phyloP scores from a whole-genome alignment of 768 basidiomycete species.

The Cubamyces lactineus region DNA sequence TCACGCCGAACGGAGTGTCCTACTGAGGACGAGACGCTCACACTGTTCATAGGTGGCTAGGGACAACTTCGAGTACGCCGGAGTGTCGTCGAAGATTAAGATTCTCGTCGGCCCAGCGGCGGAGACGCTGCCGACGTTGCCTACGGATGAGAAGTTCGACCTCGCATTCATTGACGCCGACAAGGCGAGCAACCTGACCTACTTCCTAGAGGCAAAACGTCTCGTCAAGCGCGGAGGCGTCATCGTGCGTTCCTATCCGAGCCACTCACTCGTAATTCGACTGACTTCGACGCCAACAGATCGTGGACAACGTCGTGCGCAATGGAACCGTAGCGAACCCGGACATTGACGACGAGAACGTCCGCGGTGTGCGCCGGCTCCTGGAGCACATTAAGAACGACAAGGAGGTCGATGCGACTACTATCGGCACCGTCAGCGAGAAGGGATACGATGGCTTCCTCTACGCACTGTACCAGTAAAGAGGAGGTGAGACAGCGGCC shows the following conservation, averaged over 20 bases:
- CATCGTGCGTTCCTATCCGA: conserved; percentile 47
- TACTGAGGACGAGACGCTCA: not conserved
- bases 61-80: conserved; percentile 59
- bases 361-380: conserved; percentile 53
- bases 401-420: conserved; percentile 42
- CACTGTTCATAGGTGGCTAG: conserved; percentile 49
- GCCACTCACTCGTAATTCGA: not conserved
- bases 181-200: conserved; percentile 56
- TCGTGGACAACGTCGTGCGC: conserved; percentile 66
- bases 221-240: conserved; percentile 62
- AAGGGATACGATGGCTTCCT: conserved; percentile 39
- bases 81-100: conserved; percentile 50
- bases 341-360: conserved; percentile 16
- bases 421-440: conserved; percentile 40
- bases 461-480: conserved; percentile 27
- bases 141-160: conserved; percentile 58
- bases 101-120: conserved; percentile 56
- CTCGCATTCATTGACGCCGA: conserved; percentile 76
- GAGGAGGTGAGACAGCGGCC: not conserved
- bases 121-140: conserved; percentile 51
- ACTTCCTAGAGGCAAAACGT: conserved; percentile 64
- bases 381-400: conserved; percentile 52
- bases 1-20: not conserved
- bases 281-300: conserved; percentile 35
- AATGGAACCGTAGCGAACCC: conserved; percentile 49